Base-by-base conservation (phyloP, 768 basidiomycete genomes). In the Pholiota microspora region DNA sequence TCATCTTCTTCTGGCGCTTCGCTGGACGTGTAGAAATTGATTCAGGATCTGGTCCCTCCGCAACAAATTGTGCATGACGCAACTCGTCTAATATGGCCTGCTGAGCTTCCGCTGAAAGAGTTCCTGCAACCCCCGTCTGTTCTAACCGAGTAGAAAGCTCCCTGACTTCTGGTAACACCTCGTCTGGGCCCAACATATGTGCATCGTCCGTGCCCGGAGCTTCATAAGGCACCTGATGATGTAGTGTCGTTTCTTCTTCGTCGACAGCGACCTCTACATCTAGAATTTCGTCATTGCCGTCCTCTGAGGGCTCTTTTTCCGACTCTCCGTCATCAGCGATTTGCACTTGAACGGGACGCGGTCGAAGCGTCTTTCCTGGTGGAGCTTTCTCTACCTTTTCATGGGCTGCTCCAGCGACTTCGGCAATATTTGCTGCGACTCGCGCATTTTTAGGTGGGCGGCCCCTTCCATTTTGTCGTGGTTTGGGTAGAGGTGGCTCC, bases 291-390 rank as follows among this genome's bases (percentile, higher is more conserved):
- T n/a, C 40, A 8, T 25, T 8, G 32, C 50, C 51, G 46, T 59
- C 61, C 13, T 51, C 61, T 3, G 54, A 56, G 21, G 51, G 38
- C 10, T 25, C 58, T 46, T 57, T 62, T 42, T 62, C 61, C 12
- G 61, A 59, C 40, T 62, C 61, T 23, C 61, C 58, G 31, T 59
- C 61, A 13, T 62, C 61, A 2, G 55, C 53, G 25, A 57, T 55
- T 31, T 57, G 53, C 9, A 51, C 49, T 21, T 56, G 45, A 24
- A 52, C 27, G 21, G 21, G 18, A 32, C 48, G 40, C 35, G 27
- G 25, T 16, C 54, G 38, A 21, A 6, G 47, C 31, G 12, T 34
- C n/a, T 45, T 55, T 28, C 28, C 18, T 28, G 12, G 25, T 7
- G 46, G 10, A 44, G 27, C 18, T 18, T 46, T 34, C 1, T 49